phyloP scores from a whole-genome alignment of 148 eudicot species.

The Fagopyrum esculentum region DNA sequence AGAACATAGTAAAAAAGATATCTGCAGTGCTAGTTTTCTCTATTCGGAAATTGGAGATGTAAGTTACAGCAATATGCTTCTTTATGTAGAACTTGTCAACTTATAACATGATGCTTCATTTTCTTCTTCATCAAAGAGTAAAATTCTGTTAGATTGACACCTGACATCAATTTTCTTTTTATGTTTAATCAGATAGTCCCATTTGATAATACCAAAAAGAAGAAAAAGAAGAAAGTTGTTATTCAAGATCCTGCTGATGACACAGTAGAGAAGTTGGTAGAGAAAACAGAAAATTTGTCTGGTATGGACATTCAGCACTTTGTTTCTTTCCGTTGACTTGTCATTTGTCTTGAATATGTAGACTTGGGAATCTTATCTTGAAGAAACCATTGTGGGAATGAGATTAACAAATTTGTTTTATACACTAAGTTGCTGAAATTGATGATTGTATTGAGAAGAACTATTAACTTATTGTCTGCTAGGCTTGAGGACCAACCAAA shows the following conservation, averaged over 20 bases:
- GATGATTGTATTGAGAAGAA: not conserved
- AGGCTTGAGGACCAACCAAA: too few relatives aligned
- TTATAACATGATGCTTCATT: not conserved
- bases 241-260: constrained; percentile 67
- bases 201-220: constrained; percentile 71
- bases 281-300: constrained; percentile 52
- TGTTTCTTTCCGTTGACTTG: not conserved
- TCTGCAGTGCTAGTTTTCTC: not conserved
- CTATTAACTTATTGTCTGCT: not conserved
- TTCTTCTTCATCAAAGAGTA: not conserved
- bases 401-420: not conserved
- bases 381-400: not conserved
- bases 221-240: constrained; percentile 73
- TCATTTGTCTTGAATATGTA: not conserved
- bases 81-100: not conserved
- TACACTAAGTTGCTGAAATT: not conserved
- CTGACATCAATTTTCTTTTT: not conserved
- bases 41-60: not conserved
- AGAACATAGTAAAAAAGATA: not conserved
- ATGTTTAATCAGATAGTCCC: constrained; percentile 38
- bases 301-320: constrained; percentile 23
- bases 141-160: not conserved
- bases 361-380: not conserved
- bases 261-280: constrained; percentile 42
- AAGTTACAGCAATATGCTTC: not conserved